Base-by-base conservation (phyloP, 331 rosid species). In the Pyracantha coccinea region DNA sequence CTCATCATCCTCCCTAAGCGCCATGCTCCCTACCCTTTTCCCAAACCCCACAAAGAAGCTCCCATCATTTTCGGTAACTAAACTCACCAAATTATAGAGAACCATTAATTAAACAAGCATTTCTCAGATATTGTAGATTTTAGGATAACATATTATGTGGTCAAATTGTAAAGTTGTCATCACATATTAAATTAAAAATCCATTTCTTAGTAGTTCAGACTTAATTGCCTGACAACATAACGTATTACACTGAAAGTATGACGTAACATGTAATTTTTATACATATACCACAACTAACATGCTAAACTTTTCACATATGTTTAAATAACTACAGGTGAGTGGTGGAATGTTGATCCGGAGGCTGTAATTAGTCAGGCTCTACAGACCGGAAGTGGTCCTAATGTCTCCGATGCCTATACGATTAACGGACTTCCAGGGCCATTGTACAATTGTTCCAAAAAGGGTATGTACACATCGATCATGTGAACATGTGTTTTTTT, bases 321-420 rank as follows among this genome's bases (percentile, higher is more conserved):
- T 20, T 15, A 44, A 14, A 23, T 68, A 6, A 63, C 12, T 69
- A 32, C 5, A 76, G 85, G 86, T 23, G 84, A 79, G 78, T 81
- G 89, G 88, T 83, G 85, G 88, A 84, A 82, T 35, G 82, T 44
- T 77, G 76, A 88, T 75, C 41, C 86, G 1, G 89, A 85, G 63
- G 79, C 77, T 54, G 84, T 88, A 19, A 78, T 88, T 68, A 75
- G 68, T 11, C 76, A 73, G 57, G 69, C 89, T 69, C 84, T 80
- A 63, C 85, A 68, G 52, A 80, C 83, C 1, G 82, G 88, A 38
- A 79, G 11, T 29, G 88, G 74, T 50, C 87, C 85, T 17, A 87
- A 82, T 80, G 84, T 83, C 63, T 83, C 86, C 2, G 79, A 79
- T 75, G 85, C 91, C 27, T 79, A 69, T 71, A 82, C 90, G 16